Evolutionary conservation across 2,329 filamentous ascomycete genomes (phyloP).

Genomic region (Polytolypa hystricis): DNA sequence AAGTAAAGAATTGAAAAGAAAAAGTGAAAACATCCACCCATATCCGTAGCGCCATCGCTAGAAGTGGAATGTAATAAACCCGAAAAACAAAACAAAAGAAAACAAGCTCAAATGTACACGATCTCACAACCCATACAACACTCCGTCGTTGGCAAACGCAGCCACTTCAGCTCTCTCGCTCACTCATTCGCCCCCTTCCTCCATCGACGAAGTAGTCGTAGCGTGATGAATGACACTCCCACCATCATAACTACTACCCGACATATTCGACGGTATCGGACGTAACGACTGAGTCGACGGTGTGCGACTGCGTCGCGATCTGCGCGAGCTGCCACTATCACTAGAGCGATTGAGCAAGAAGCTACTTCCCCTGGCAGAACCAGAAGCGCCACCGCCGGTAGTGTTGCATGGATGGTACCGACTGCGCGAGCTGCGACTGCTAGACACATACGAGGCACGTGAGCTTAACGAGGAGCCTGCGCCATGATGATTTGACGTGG

Average conservation of each 20-base stretch:
- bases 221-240: constrained; percentile 31
- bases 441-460: not conserved
- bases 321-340: constrained; percentile 5
- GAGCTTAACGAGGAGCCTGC: not conserved
- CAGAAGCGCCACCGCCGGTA: not conserved
- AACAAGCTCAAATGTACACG: not conserved
- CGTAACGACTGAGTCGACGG: constrained; percentile 27
- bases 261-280: constrained; percentile 22
- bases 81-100: no score
- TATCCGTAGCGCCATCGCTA: no score
- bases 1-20: no score
- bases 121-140: not conserved
- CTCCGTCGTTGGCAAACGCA: not conserved
- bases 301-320: constrained; percentile 15
- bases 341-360: constrained; percentile 11
- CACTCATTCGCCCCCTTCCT: no score
- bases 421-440: not conserved
- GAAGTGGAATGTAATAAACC: no score
- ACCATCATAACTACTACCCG: constrained; percentile 23
- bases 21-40: no score
- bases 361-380: no score
- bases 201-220: no score
- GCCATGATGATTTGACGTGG: not conserved
- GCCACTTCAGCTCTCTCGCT: constrained; percentile 11
- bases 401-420: constrained; percentile 2